Evolutionary conservation across 2,329 filamentous ascomycete genomes (phyloP).

Genomic region (Nemania sp.): DNA sequence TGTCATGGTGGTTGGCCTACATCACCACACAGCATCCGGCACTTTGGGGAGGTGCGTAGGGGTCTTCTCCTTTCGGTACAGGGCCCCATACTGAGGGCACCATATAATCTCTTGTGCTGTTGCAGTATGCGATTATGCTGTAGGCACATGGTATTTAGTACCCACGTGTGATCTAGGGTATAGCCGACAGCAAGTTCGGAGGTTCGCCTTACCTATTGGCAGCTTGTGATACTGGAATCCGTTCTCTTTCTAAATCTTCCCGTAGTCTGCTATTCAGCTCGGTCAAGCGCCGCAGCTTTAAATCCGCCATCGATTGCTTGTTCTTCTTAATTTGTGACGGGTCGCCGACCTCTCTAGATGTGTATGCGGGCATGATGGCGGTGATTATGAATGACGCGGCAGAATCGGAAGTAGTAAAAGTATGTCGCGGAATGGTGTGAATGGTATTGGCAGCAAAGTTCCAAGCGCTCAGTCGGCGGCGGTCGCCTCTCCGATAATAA

Average conservation of each 20-base stretch:
- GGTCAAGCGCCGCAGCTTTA: conserved; percentile 93
- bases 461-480: conserved; percentile 28
- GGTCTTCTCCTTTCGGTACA: conserved; percentile 93
- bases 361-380: conserved; percentile 65
- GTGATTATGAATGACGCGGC: conserved; percentile 32
- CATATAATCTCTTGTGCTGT: conserved; percentile 98
- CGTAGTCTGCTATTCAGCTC: conserved; percentile 95
- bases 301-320: conserved; percentile 98
- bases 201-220: conserved; percentile 70
- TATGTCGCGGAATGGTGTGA: conserved; percentile 24
- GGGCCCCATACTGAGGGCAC: conserved; percentile 95
- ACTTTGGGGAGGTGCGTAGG: conserved; percentile 94
- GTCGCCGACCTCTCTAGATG: conserved; percentile 68
- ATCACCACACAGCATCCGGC: conserved; percentile 94
- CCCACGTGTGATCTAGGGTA: not conserved
- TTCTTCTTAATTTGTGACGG: conserved; percentile 79
- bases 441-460: conserved; percentile 25
- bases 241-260: conserved; percentile 92
- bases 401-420: conserved; percentile 17
- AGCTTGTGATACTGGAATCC: conserved; percentile 94
- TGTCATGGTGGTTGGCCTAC: no score
- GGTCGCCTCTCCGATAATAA: conserved; percentile 10
- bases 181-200: not conserved
- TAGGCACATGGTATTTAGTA: conserved; percentile 29
- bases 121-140: conserved; percentile 97